Base-by-base conservation (phyloP, 2,329 filamentous ascomycete genomes). In the Conoideocrella luteorostrata region DNA sequence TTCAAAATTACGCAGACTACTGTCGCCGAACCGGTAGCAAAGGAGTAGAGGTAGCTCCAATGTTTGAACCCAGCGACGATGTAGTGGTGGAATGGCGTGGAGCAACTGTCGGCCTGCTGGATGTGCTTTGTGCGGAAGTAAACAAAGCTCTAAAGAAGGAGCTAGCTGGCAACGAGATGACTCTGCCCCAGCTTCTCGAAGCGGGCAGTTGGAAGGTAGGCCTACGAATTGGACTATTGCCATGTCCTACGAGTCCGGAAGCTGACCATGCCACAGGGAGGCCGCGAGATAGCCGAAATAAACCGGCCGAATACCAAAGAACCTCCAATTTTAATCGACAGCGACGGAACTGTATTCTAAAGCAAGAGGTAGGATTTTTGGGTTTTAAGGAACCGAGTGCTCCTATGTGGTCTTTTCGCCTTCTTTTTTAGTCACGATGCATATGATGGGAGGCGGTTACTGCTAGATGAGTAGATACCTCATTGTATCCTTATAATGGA, bases 171-270 rank as follows among this genome's bases (percentile, higher is more conserved):
- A 70, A 78, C 29, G 80, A 91, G 52, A 67, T 98, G 61, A 86
- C 72, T 32, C 66, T 97, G 53, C 82, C 90, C 5, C 93, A 98
- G 63, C 80, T 98, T 70, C 74, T 98, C 15, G 93, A 97, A 65
- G 93, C 91, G 12, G 93, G 93, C 41, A 95, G 88, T 60, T 98
- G 93, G 91, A 97, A 97, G 86, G 90, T 93, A 65, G 68, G 78
- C 12, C 23, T n/a, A n/a, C n/a, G n/a, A n/a, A n/a, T n/a, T n/a
- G n/a, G n/a, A n/a, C n/a, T n/a, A n/a, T n/a, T n/a, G n/a, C n/a
- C n/a, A n/a, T n/a, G n/a, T n/a, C n/a, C n/a, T n/a, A n/a, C n/a
- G n/a, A 24, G 5, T 22, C 2, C 4, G n/a, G 2, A 20, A 13
- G 10, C 24, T 35, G 22, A 28, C 41, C 39, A 7, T 30, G 9